A percentile compares a stretch with the other conserved stretches of the same genome.
phyloP scores from a whole-genome alignment of 2,329 filamentous ascomycete genomes.

The Beauveria sp. region DNA sequence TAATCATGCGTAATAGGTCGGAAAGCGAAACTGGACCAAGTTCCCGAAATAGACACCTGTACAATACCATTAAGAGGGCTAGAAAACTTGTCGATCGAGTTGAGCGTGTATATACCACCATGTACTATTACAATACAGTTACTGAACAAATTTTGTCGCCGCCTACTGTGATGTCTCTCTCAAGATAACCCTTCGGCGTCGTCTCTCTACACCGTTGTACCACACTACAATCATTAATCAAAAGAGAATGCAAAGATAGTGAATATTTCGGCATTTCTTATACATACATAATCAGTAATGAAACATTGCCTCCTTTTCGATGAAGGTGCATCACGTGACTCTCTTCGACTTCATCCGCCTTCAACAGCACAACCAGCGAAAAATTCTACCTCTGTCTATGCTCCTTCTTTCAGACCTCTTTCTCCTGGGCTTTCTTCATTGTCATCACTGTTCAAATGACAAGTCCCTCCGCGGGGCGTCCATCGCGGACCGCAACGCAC shows the following conservation, averaged over 20 bases:
- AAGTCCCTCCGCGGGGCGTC: slow-evolving; percentile 4
- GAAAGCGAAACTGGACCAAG: slow-evolving; percentile 48
- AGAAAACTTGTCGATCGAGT: neutral
- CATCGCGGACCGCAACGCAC: slow-evolving; percentile 36
- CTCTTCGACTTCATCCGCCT: neutral
- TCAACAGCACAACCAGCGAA: neutral
- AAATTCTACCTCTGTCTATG: neutral
- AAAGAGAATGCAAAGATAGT: neutral
- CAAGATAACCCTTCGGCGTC: neutral
- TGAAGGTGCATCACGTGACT: slow-evolving; percentile 2
- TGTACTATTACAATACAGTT: slow-evolving; percentile 28
- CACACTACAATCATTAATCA: neutral
- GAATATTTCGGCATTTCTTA: neutral
- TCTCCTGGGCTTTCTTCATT: neutral
- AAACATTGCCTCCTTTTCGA: neutral
- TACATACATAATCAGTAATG: neutral
- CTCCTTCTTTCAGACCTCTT: neutral
- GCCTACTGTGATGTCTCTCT: neutral
- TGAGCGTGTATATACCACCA: slow-evolving; percentile 13
- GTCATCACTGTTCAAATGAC: neutral
- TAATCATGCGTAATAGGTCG: slow-evolving; percentile 37
- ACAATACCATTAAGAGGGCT: neutral
- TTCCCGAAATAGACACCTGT: slow-evolving; percentile 43
- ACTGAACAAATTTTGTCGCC: neutral
- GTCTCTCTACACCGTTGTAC: too few relatives aligned